phyloP scores from a whole-genome alignment of 1,284 basidiomycete species.

The Ceratobasidium sp. region DNA sequence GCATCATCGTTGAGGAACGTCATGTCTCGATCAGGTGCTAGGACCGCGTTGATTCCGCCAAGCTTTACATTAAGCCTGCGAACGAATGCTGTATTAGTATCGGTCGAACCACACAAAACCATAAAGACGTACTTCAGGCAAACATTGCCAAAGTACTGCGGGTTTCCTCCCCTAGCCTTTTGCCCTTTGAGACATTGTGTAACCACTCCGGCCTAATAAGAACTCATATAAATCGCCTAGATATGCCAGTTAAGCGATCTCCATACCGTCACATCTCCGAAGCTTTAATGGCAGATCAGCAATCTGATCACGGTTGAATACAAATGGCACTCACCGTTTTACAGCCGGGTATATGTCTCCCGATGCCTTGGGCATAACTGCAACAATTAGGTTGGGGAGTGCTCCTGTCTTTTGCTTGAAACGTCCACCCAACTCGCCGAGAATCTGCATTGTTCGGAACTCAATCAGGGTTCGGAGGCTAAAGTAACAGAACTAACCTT shows the following conservation, averaged over 20 bases:
- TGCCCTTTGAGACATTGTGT: conserved; percentile 68
- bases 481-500: not conserved
- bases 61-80: conserved; percentile 80
- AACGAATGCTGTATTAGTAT: conserved; percentile 11
- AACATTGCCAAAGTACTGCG: conserved; percentile 81
- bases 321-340: conserved; percentile 68
- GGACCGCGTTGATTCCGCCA: conserved; percentile 79
- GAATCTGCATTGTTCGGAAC: conserved; percentile 55
- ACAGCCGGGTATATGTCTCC: conserved; percentile 78
- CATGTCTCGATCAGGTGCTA: conserved; percentile 64
- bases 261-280: conserved; percentile 65
- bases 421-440: conserved; percentile 60
- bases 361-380: conserved; percentile 75
- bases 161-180: conserved; percentile 48
- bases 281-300: conserved; percentile 57
- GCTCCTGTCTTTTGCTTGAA: conserved; percentile 56
- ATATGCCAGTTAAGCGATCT: not conserved
- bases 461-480: not conserved
- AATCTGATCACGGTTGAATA: not conserved
- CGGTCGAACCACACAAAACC: not conserved
- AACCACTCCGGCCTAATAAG: conserved; percentile 67
- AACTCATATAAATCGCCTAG: not conserved
- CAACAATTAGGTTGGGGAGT: conserved; percentile 68
- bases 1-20: conserved; percentile 69
- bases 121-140: conserved; percentile 69